These are phyloP conservation scores for Kokia cookei DNA, from an alignment of 441 rosid species.

Conservation along the genomic window DNA sequence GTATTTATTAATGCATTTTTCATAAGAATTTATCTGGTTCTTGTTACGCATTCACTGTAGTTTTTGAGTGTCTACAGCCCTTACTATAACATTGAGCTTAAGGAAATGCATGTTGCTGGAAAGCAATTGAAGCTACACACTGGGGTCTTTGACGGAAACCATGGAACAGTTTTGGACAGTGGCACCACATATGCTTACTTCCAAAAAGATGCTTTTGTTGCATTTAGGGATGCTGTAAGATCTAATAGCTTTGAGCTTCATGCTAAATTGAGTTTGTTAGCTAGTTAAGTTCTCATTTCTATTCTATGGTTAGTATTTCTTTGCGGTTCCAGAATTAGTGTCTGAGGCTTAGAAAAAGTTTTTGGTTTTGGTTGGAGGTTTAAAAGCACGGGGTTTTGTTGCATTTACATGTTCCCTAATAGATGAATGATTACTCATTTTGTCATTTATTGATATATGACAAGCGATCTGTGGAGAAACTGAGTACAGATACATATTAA, in stretches of 20 bases:
- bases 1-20: conserved; percentile 11
- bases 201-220: conserved; percentile 44
- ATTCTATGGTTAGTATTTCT: neutral
- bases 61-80: conserved; percentile 65
- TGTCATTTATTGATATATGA: neutral
- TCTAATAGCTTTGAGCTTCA: conserved; percentile 4
- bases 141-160: conserved; percentile 47
- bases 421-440: neutral
- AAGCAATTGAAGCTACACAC: conserved; percentile 45
- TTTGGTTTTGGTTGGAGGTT: neutral
- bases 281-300: neutral
- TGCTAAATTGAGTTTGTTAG: neutral
- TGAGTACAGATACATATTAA: neutral
- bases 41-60: conserved; percentile 60
- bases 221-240: conserved; percentile 61
- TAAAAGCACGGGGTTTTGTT: neutral
- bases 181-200: conserved; percentile 80
- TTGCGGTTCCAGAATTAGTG: neutral
- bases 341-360: neutral
- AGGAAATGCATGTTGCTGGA: conserved; percentile 72
- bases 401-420: neutral
- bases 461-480: neutral
- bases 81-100: conserved; percentile 66
- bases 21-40: conserved; percentile 31
- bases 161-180: conserved; percentile 74